Conservation (phyloP, 1,284 basidiomycete genomes). For the Apiotrichum mycotoxinovorans region DNA sequence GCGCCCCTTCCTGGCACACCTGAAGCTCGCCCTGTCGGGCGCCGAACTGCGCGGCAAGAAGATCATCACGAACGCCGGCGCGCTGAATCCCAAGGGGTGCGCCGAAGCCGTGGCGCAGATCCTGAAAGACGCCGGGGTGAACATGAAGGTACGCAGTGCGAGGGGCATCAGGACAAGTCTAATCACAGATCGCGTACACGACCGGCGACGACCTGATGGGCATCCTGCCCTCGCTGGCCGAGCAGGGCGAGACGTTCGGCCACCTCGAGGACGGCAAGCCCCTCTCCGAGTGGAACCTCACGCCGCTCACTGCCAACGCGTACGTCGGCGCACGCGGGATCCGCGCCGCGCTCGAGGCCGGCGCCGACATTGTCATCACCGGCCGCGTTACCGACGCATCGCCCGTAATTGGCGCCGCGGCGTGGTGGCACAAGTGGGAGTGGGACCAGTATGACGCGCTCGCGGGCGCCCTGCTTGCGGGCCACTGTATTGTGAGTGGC, state of each 20-base stretch:
- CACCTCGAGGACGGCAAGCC: constrained; percentile 13
- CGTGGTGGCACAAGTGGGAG: constrained; percentile 26
- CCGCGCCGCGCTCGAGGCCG: constrained; percentile 12
- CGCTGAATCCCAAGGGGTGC: constrained; percentile 18
- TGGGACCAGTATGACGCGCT: constrained; percentile 21
- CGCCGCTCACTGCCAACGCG: constrained; percentile 14
- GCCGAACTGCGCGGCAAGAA: constrained; percentile 14
- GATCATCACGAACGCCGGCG: constrained; percentile 25
- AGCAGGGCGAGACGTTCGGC: constrained; percentile 10
- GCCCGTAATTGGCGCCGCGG: constrained; percentile 23
- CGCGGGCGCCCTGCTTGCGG: constrained; percentile 25
- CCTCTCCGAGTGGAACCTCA: constrained; percentile 9
- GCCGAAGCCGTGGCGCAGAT: constrained; percentile 13
- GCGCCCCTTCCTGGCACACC: constrained; percentile 19
- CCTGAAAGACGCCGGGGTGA: constrained; percentile 4
- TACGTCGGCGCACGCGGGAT: constrained; percentile 18
- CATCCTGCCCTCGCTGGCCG: constrained; percentile 3
- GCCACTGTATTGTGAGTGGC: constrained; percentile 16
- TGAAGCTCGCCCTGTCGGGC: constrained; percentile 9
- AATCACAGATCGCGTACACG: constrained; percentile 10
- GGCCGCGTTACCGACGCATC: constrained; percentile 28
- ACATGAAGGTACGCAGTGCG: constrained; percentile 4
- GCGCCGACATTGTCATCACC: constrained; percentile 31
- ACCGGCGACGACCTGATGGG: constrained; percentile 15
- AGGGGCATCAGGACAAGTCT: no score